Conservation (phyloP, 805 yeast species). For the Zygosaccharomyces pseudorouxii region DNA sequence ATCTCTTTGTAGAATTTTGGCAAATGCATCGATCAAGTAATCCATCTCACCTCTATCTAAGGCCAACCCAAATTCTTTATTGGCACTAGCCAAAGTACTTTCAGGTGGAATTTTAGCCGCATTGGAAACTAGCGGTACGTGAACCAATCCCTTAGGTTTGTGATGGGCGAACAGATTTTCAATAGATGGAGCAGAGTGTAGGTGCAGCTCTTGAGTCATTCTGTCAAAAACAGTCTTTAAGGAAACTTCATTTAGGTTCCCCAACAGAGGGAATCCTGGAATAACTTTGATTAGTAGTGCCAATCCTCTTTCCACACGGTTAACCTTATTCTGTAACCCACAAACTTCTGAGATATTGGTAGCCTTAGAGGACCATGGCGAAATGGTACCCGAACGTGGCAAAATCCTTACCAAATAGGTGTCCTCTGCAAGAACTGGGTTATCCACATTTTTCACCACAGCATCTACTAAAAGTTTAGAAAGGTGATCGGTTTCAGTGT, state of each 20-base stretch:
- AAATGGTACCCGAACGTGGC: slow-evolving; percentile 93
- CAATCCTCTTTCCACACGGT: slow-evolving; percentile 87
- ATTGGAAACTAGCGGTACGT: slow-evolving; percentile 55
- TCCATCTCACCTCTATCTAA: slow-evolving; percentile 90
- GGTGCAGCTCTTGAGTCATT: slow-evolving; percentile 80
- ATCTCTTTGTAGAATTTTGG: slow-evolving; percentile 67
- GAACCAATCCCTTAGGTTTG: slow-evolving; percentile 75
- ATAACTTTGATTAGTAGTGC: slow-evolving; percentile 67
- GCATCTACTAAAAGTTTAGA: slow-evolving; percentile 26
- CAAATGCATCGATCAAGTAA: slow-evolving; percentile 80
- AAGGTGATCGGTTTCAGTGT: slow-evolving; percentile 40
- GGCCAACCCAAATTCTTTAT: slow-evolving; percentile 86
- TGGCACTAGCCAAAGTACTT: slow-evolving; percentile 67
- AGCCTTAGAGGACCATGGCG: slow-evolving; percentile 99
- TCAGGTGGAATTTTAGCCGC: slow-evolving; percentile 33
- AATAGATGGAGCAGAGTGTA: slow-evolving; percentile 56
- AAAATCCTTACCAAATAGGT: slow-evolving; percentile 66
- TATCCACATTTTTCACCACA: slow-evolving; percentile 22
- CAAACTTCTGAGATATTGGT: slow-evolving; percentile 89
- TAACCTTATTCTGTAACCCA: slow-evolving; percentile 66
- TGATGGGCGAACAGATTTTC: slow-evolving; percentile 75
- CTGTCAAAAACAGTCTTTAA: slow-evolving; percentile 79
- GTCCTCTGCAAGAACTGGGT: slow-evolving; percentile 36
- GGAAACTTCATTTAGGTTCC: slow-evolving; percentile 49
- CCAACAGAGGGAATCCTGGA: slow-evolving; percentile 62